These are phyloP conservation scores for Panicum miliaceum DNA, from an alignment of 176 grass and related monocot species.

Conservation along the genomic window DNA sequence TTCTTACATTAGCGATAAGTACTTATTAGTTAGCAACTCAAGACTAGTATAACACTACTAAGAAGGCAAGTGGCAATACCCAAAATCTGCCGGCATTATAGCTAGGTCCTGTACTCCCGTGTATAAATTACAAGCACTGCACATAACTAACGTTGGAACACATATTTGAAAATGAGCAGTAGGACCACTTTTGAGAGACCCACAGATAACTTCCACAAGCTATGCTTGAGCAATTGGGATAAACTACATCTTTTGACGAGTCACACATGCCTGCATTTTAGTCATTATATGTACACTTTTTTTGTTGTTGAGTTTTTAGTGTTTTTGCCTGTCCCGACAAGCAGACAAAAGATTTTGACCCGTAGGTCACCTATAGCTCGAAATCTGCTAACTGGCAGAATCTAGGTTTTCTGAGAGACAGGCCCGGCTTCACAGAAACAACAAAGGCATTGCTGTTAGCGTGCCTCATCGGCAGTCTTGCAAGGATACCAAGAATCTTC, in stretches of 20 bases:
- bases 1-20: not conserved
- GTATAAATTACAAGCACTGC: not conserved
- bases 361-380: not conserved
- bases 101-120: not conserved
- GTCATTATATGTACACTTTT: not conserved
- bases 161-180: not conserved
- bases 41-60: not conserved
- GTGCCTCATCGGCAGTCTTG: not conserved
- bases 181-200: not conserved
- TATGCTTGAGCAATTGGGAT: not conserved
- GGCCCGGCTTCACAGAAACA: not conserved
- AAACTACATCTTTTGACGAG: conserved; percentile 4
- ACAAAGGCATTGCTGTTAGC: no score
- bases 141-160: not conserved
- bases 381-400: not conserved
- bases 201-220: not conserved
- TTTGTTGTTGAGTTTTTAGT: not conserved
- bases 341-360: not conserved
- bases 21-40: not conserved
- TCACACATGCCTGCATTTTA: not conserved
- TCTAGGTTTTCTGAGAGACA: not conserved
- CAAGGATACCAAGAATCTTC: not conserved
- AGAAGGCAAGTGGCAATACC: conserved; percentile 2
- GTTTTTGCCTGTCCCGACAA: not conserved
- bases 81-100: not conserved